These are phyloP conservation scores for Colletotrichum salicis DNA, from an alignment of 2,329 filamentous ascomycete species.

Conservation along the genomic window DNA sequence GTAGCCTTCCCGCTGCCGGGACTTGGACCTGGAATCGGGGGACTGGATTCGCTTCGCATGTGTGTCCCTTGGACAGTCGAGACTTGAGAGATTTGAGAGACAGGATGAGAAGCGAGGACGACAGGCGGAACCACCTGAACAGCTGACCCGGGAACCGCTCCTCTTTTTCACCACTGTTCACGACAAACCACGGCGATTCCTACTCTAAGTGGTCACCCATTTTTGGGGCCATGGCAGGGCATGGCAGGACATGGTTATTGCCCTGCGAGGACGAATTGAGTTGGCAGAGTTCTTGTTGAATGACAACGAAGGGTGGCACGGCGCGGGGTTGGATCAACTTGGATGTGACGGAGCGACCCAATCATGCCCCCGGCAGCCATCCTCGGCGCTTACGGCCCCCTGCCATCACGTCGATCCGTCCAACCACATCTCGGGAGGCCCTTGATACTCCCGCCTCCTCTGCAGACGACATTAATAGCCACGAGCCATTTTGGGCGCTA, in stretches of 20 bases:
- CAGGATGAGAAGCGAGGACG: slow-evolving; percentile 14
- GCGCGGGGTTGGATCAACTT: slow-evolving; percentile 33
- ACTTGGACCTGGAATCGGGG: not conserved
- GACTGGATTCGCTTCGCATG: not conserved
- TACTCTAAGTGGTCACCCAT: slow-evolving; percentile 19
- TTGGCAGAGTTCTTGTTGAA: slow-evolving; percentile 25
- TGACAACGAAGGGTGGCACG: slow-evolving; percentile 25
- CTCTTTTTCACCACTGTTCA: slow-evolving; percentile 19
- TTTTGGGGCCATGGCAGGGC: slow-evolving; percentile 6
- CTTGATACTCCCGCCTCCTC: slow-evolving; percentile 40
- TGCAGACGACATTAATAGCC: slow-evolving; percentile 41
- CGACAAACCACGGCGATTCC: slow-evolving; percentile 2
- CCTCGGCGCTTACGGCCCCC: slow-evolving; percentile 52
- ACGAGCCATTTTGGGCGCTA: slow-evolving; percentile 49
- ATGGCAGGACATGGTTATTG: not conserved
- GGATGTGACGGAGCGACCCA: slow-evolving; percentile 38
- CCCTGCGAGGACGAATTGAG: slow-evolving; percentile 33
- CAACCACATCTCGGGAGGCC: slow-evolving; percentile 52
- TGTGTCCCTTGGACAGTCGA: slow-evolving; percentile 5
- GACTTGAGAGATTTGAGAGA: not conserved
- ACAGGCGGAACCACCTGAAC: not conserved
- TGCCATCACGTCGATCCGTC: slow-evolving; percentile 45
- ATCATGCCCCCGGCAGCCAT: slow-evolving; percentile 37
- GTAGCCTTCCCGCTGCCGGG: not conserved
- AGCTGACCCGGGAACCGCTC: slow-evolving; percentile 23